Conservation (phyloP, 2,329 filamentous ascomycete species). For the Neonectria hederae region DNA sequence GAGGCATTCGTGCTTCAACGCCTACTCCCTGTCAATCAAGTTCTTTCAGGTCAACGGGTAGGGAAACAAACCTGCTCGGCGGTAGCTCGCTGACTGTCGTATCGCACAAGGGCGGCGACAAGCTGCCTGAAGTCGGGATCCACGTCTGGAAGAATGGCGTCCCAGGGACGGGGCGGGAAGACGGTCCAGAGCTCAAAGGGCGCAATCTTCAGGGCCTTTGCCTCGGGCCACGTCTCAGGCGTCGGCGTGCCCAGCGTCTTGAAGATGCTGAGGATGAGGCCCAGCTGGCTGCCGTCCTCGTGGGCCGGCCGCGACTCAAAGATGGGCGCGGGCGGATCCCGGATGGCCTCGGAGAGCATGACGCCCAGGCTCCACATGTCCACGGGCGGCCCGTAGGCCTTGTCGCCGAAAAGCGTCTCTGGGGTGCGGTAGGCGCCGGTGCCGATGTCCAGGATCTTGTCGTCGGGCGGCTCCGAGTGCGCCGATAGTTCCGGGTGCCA, state of each 20-base stretch:
- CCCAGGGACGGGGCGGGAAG: conserved; percentile 76
- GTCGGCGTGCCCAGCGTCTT: conserved; percentile 89
- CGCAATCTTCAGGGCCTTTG: conserved; percentile 70
- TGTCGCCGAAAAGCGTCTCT: conserved; percentile 88
- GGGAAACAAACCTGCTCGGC: conserved; percentile 58
- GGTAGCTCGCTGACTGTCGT: conserved; percentile 74
- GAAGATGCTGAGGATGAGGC: conserved; percentile 92
- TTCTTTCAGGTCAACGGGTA: not conserved
- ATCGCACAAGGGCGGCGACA: conserved; percentile 74
- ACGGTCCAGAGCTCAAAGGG: conserved; percentile 91
- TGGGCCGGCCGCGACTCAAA: conserved; percentile 79
- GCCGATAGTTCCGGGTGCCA: conserved; percentile 74
- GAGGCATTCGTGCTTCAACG: conserved; percentile 36
- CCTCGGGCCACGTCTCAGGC: conserved; percentile 83
- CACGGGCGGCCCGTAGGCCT: conserved; percentile 73
- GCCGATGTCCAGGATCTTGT: conserved; percentile 91
- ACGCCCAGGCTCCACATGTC: conserved; percentile 93
- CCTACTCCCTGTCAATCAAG: conserved; percentile 31
- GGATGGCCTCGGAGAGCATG: conserved; percentile 80
- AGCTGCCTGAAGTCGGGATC: conserved; percentile 70
- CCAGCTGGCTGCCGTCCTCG: conserved; percentile 90
- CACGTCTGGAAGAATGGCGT: conserved; percentile 71
- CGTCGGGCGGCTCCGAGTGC: conserved; percentile 70
- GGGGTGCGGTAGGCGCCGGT: conserved; percentile 92
- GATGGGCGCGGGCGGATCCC: conserved; percentile 65